Conservation (phyloP, 768 basidiomycete genomes). For the Collybiopsis confluens region DNA sequence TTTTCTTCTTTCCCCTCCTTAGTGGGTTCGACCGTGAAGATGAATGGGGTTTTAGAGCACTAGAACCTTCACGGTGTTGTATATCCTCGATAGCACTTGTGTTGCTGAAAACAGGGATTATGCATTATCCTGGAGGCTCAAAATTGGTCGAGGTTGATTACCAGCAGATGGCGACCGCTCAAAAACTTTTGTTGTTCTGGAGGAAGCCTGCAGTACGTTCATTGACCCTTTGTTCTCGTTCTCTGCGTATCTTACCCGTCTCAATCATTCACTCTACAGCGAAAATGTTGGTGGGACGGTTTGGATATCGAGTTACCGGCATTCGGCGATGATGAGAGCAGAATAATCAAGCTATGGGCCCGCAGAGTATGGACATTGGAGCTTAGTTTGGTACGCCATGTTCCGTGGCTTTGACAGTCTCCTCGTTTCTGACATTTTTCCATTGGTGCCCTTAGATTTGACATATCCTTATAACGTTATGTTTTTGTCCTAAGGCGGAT, state of each 20-base stretch:
- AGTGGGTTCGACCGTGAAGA: conserved; percentile 98
- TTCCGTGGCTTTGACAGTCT: not conserved
- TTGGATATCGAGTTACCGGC: conserved; percentile 81
- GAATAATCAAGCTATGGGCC: conserved; percentile 89
- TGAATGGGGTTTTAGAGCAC: conserved; percentile 94
- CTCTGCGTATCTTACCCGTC: no score
- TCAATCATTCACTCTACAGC: conserved; percentile 49
- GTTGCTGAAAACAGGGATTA: conserved; percentile 93
- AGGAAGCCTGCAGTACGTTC: conserved; percentile 96
- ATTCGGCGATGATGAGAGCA: conserved; percentile 43
- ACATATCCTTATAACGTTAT: not conserved
- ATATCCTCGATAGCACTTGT: conserved; percentile 98
- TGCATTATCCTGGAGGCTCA: conserved; percentile 66
- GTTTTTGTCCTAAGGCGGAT: not conserved
- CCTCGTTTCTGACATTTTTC: conserved; percentile 10
- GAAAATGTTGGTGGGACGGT: conserved; percentile 99
- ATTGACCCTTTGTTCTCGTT: no score
- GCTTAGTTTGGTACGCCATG: conserved; percentile 72
- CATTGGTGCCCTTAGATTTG: not conserved
- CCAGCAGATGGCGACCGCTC: conserved; percentile 93
- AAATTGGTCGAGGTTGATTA: conserved; percentile 81
- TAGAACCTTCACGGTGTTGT: conserved; percentile 94
- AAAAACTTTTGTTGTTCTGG: conserved; percentile 97
- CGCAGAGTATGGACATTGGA: conserved; percentile 98
- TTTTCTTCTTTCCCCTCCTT: conserved; percentile 11